phyloP scores from a whole-genome alignment of 768 basidiomycete species.

The Naganishia vishniacii region DNA sequence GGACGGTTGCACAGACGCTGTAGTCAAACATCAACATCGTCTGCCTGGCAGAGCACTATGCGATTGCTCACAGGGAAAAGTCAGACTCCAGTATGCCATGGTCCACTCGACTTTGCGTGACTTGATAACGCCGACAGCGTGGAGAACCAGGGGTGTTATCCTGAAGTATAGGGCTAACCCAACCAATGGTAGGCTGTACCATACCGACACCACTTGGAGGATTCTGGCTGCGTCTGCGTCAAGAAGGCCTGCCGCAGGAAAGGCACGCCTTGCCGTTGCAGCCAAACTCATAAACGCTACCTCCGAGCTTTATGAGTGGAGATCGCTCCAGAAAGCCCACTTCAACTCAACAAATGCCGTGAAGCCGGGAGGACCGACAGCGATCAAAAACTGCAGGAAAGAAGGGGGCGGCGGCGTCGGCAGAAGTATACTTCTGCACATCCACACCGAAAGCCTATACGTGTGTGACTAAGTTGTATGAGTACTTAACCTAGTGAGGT shows the following conservation, averaged over 20 bases:
- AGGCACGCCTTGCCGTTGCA: not conserved
- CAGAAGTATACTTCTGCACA: constrained; percentile 6
- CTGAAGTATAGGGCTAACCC: constrained; percentile 10
- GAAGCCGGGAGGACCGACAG: constrained; percentile 23
- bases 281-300: constrained; percentile 21
- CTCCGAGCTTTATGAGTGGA: no score
- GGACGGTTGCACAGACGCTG: no score
- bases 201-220: constrained; percentile 8
- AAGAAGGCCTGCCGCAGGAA: constrained; percentile 8
- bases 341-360: constrained; percentile 14
- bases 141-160: not conserved
- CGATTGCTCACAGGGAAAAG: constrained; percentile 3
- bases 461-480: not conserved
- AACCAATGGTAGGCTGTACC: constrained; percentile 17
- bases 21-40: not conserved
- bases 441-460: constrained; percentile 15
- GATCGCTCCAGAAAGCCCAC: not conserved
- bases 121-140: not conserved
- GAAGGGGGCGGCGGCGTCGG: constrained; percentile 18
- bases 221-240: constrained; percentile 12
- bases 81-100: not conserved
- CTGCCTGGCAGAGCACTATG: not conserved
- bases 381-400: constrained; percentile 17
- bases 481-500: no score
- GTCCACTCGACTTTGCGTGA: not conserved